Percentiles rank a stretch among this genome's conserved stretches.
These are phyloP conservation scores for Verticillium zaregamsianum DNA, from an alignment of 2,329 filamentous ascomycete species.

Conservation along the genomic window DNA sequence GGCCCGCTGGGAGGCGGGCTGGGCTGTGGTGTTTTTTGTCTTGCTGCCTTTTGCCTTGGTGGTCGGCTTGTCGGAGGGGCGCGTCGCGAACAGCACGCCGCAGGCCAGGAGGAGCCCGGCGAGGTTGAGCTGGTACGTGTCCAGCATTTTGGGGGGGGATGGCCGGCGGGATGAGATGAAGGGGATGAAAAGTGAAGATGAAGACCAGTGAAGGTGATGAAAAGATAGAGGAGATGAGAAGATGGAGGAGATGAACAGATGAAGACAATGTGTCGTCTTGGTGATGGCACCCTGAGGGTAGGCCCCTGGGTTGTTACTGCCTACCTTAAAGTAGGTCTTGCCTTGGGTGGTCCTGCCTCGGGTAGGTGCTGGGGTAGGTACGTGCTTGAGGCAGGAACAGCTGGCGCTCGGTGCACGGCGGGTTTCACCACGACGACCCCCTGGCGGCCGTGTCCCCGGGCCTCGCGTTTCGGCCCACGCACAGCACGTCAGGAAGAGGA, in stretches of 20 bases:
- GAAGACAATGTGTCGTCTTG: background rate
- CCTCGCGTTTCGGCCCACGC: background rate
- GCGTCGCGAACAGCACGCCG: slow-evolving; percentile 16
- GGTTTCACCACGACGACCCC: background rate
- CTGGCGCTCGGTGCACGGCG: background rate
- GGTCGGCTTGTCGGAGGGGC: slow-evolving; percentile 11
- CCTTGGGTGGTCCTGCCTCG: background rate
- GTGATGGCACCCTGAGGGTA: no score
- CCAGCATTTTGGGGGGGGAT: slow-evolving; percentile 14
- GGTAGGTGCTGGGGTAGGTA: no score
- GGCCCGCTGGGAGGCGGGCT: slow-evolving; percentile 17
- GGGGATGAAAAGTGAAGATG: background rate
- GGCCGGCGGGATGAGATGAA: background rate
- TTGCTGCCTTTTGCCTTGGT: background rate
- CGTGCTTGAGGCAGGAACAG: no score
- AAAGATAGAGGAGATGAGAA: background rate
- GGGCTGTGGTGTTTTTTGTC: background rate
- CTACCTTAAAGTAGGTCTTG: background rate
- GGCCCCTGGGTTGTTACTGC: no score
- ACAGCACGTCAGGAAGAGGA: background rate
- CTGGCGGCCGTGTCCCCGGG: background rate
- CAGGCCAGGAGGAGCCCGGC: slow-evolving; percentile 26
- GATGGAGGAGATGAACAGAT: background rate
- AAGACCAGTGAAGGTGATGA: background rate
- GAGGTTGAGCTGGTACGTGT: slow-evolving; percentile 30